These are phyloP conservation scores for Echium plantagineum DNA, from an alignment of 257 asterid genomes.

Conservation along the genomic window DNA sequence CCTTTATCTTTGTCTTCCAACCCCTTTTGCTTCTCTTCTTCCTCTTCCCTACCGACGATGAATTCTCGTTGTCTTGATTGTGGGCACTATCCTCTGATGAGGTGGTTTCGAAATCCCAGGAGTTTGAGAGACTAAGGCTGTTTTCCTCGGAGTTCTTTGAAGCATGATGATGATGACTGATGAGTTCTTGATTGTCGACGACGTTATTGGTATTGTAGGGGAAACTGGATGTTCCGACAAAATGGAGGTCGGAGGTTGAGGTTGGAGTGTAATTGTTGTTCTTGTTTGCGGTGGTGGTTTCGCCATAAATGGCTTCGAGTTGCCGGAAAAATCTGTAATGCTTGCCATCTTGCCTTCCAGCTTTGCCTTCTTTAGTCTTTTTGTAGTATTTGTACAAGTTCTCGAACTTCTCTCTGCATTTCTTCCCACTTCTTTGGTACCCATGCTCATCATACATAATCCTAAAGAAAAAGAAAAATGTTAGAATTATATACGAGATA, in stretches of 20 bases:
- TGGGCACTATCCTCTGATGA: conserved; percentile 44
- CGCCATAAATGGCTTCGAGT: conserved; percentile 93
- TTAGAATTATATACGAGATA: too few species aligned
- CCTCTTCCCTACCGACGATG: conserved; percentile 18
- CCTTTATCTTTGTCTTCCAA: conserved; percentile 65
- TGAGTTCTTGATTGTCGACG: conserved; percentile 28
- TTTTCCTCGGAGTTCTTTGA: conserved; percentile 29
- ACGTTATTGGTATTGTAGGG: conserved; percentile 12
- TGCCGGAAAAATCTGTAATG: conserved; percentile 90
- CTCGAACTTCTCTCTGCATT: conserved; percentile 96
- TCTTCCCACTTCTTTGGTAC: conserved; percentile 85
- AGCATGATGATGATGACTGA: conserved; percentile 11
- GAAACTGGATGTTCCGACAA: conserved; percentile 8
- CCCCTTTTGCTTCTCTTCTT: conserved; percentile 32
- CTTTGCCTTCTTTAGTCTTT: conserved; percentile 90
- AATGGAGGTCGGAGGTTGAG: conserved; percentile 27
- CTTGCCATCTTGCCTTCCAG: conserved; percentile 93
- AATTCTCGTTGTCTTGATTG: conserved; percentile 9
- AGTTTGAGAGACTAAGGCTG: conserved; percentile 71
- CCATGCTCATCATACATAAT: conserved; percentile 89
- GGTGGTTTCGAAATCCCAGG: conserved; percentile 41
- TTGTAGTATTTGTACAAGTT: conserved; percentile 93
- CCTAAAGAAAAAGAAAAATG: conserved; percentile 28
- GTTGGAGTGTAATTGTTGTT: not conserved
- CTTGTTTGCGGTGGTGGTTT: conserved; percentile 22